Evolutionary conservation across 805 yeast species (phyloP).

Genomic region (Ogataea methanolica): DNA sequence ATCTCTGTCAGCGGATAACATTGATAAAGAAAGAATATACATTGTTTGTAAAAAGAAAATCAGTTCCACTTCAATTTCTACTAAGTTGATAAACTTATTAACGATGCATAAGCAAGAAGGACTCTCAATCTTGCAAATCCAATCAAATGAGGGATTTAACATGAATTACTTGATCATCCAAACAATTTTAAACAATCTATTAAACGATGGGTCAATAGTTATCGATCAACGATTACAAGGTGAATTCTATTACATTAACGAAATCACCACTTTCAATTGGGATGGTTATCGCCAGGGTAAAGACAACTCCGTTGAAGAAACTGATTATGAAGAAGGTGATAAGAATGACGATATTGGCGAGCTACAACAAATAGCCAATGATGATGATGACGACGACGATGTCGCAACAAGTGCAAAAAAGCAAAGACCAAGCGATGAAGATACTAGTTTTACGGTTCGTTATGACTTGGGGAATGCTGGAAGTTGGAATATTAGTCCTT

Average conservation of each 20-base stretch:
- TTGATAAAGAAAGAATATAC: conserved; percentile 18
- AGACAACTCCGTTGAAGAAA: not conserved
- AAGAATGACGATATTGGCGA: not conserved
- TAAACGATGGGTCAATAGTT: conserved; percentile 22
- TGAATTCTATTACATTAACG: conserved; percentile 26
- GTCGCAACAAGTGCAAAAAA: too few species aligned
- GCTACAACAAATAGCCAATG: too few species aligned
- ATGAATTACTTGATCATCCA: conserved; percentile 28
- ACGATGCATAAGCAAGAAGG: conserved; percentile 16
- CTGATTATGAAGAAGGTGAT: not conserved
- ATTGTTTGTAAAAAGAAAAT: conserved; percentile 25
- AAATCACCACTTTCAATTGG: conserved; percentile 21
- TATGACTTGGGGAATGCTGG: too few species aligned
- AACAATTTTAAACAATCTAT: conserved; percentile 21
- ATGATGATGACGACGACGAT: too few species aligned
- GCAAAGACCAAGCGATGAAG: too few species aligned
- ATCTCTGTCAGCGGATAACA: conserved; percentile 5
- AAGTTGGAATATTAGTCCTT: too few species aligned
- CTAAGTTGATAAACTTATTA: conserved; percentile 17
- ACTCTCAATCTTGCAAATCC: conserved; percentile 25
- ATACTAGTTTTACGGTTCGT: too few species aligned
- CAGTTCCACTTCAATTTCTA: conserved; percentile 19
- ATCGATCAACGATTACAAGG: conserved; percentile 28
- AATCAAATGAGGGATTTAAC: conserved; percentile 19
- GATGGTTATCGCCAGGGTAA: conserved; percentile 6